Evolutionary conservation across 257 asterid genomes (phyloP).

Genomic region (Salvia hispanica): DNA sequence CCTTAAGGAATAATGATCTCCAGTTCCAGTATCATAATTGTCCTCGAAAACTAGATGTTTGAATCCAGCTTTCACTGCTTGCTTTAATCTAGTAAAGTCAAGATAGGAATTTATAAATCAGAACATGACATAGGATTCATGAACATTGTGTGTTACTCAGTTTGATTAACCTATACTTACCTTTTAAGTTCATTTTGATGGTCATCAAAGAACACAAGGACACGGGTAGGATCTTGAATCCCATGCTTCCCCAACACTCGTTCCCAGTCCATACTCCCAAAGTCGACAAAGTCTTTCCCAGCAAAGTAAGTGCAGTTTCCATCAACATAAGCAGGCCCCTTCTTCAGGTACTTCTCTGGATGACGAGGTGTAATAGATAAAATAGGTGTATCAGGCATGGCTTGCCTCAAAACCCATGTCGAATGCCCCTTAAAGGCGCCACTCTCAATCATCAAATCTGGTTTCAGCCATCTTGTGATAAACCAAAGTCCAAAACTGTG

Average conservation of each 20-base stretch:
- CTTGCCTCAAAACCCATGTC: slow-evolving; percentile 96
- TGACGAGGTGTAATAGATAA: slow-evolving; percentile 93
- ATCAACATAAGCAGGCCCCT: slow-evolving; percentile 98
- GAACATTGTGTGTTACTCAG: no score
- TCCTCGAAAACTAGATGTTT: slow-evolving; percentile 95
- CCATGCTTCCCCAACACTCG: slow-evolving; percentile 70
- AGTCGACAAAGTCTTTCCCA: slow-evolving; percentile 93
- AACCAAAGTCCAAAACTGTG: slow-evolving; percentile 99
- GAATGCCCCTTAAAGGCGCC: slow-evolving; percentile 99
- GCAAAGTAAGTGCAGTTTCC: slow-evolving; percentile 94
- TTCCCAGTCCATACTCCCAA: slow-evolving; percentile 93
- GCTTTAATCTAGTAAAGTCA: slow-evolving; percentile 64
- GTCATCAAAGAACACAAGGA: slow-evolving; percentile 93
- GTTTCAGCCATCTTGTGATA: slow-evolving; percentile 80
- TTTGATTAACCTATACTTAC: slow-evolving; percentile 35
- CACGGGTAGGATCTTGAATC: slow-evolving; percentile 66
- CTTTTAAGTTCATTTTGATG: slow-evolving; percentile 97
- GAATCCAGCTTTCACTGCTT: slow-evolving; percentile 96
- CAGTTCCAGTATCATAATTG: slow-evolving; percentile 98
- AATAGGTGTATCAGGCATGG: slow-evolving; percentile 84
- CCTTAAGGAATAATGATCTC: slow-evolving; percentile 95
- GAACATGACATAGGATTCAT: slow-evolving; percentile 4
- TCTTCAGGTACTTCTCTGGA: slow-evolving; percentile 90
- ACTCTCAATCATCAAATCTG: slow-evolving; percentile 91
- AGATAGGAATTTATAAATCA: slow-evolving; percentile 18